These are phyloP conservation scores for Suillus tomentosus DNA, from an alignment of 768 basidiomycete species.

Conservation along the genomic window DNA sequence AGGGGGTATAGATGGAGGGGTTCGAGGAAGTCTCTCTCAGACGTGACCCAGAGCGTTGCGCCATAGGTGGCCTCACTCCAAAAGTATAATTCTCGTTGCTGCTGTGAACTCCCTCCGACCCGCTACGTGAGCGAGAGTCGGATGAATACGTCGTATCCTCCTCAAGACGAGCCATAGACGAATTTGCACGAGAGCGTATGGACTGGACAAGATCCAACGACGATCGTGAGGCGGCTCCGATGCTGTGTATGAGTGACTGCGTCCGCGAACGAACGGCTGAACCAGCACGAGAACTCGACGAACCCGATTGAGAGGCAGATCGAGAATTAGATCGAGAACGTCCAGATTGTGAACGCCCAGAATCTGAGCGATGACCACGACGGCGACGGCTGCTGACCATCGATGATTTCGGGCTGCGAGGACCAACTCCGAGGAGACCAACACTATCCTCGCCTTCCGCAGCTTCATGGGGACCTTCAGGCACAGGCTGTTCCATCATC, in stretches of 20 bases:
- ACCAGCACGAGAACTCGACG: constrained; percentile 45
- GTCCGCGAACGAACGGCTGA: constrained; percentile 62
- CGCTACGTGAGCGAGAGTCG: constrained; percentile 39
- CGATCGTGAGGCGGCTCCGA: constrained; percentile 61
- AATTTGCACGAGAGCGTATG: constrained; percentile 57
- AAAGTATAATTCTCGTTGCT: constrained; percentile 76
- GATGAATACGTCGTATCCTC: constrained; percentile 46
- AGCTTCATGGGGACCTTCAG: constrained; percentile 57
- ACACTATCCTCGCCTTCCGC: constrained; percentile 66
- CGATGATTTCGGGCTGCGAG: constrained; percentile 49
- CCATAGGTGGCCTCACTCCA: constrained; percentile 35
- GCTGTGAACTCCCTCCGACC: constrained; percentile 48
- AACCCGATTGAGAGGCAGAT: constrained; percentile 24
- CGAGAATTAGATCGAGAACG: constrained; percentile 30
- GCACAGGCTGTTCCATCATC: constrained; percentile 46
- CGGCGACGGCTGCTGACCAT: constrained; percentile 37
- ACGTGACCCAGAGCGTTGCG: constrained; percentile 19
- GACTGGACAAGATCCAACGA: constrained; percentile 58
- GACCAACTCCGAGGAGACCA: constrained; percentile 54
- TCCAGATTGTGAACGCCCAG: constrained; percentile 38
- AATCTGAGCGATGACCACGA: constrained; percentile 26
- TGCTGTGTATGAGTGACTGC: constrained; percentile 66
- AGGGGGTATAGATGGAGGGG: constrained; percentile 14
- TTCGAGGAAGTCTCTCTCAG: constrained; percentile 21
- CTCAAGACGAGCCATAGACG: constrained; percentile 70